Evolutionary conservation across 1,284 basidiomycete genomes (phyloP).

Genomic region (Cutaneotrichosporon dermatis): DNA sequence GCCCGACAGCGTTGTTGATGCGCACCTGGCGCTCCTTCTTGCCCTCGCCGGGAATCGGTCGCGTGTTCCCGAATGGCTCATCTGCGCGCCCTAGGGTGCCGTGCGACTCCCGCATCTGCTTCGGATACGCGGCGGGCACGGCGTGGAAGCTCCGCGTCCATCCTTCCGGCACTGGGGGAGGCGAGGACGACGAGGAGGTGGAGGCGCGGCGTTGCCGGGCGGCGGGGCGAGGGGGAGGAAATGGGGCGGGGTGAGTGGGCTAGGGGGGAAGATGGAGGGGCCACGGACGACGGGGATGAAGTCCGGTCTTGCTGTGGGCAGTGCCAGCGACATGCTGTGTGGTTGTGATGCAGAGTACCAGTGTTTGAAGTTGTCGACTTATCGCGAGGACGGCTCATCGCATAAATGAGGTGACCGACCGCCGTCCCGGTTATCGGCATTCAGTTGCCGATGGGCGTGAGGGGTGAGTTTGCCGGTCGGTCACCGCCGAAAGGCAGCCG

Average conservation of each 20-base stretch:
- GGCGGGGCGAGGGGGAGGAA: constrained; percentile 11
- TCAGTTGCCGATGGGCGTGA: too few relatives aligned
- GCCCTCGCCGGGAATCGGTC: constrained; percentile 24
- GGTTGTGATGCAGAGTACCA: too few relatives aligned
- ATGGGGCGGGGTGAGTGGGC: neutral
- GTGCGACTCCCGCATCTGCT: constrained; percentile 4
- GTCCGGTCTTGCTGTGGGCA: neutral
- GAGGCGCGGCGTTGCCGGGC: constrained; percentile 7
- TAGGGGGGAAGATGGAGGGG: neutral
- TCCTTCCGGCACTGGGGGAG: constrained; percentile 15
- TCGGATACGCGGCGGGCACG: constrained; percentile 8
- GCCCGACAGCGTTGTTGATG: constrained; percentile 10
- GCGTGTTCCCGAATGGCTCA: constrained; percentile 14
- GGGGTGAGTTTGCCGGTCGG: too few relatives aligned
- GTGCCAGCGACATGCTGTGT: too few relatives aligned
- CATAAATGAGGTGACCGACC: too few relatives aligned
- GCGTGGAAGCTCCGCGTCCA: constrained; percentile 9
- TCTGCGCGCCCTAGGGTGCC: constrained; percentile 18
- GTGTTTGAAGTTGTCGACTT: too few relatives aligned
- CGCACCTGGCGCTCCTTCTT: constrained; percentile 29
- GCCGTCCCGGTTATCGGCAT: too few relatives aligned
- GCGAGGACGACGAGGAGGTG: constrained; percentile 10
- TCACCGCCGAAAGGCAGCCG: too few relatives aligned
- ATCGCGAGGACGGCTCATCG: too few relatives aligned
- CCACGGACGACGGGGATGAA: neutral